phyloP scores from a whole-genome alignment of 345 rosid species.

The Heritiera fomes region DNA sequence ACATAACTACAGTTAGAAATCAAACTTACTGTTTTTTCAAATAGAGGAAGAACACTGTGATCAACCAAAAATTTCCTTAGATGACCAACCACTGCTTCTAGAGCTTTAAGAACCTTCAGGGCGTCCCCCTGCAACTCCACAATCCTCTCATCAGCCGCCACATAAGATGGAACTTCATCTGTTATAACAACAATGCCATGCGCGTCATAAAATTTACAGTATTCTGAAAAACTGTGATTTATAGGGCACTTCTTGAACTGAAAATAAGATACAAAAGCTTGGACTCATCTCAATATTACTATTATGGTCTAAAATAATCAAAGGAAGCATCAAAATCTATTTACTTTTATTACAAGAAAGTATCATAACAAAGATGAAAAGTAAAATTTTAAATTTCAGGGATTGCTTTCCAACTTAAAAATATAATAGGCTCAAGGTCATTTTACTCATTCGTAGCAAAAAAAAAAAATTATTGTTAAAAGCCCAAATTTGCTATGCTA shows the following conservation, averaged over 20 bases:
- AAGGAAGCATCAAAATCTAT: too few relatives aligned
- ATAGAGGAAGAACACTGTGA: constrained; percentile 72
- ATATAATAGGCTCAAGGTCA: neutral
- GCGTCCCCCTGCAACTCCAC: constrained; percentile 77
- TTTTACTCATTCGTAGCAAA: neutral
- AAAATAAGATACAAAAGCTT: constrained; percentile 8
- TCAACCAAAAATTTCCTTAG: constrained; percentile 81
- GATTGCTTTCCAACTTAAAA: neutral
- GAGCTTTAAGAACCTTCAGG: constrained; percentile 58
- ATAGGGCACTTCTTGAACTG: neutral
- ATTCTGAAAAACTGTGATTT: neutral
- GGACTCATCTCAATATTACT: neutral
- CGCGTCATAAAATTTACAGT: neutral
- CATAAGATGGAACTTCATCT: constrained; percentile 69
- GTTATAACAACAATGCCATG: constrained; percentile 28
- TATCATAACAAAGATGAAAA: neutral
- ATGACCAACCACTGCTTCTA: constrained; percentile 70
- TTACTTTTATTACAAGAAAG: neutral
- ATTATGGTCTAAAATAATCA: too few relatives aligned
- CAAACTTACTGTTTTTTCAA: constrained; percentile 67
- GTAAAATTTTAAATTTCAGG: neutral
- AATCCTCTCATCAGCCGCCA: constrained; percentile 61
- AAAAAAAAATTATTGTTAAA: neutral
- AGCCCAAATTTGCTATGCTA: neutral
- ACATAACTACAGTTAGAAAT: constrained; percentile 2